A percentile compares a stretch with the other conserved stretches of the same genome.
phyloP scores from a whole-genome alignment of 1,284 basidiomycete genomes.

The Thecaphora thlaspeos region DNA sequence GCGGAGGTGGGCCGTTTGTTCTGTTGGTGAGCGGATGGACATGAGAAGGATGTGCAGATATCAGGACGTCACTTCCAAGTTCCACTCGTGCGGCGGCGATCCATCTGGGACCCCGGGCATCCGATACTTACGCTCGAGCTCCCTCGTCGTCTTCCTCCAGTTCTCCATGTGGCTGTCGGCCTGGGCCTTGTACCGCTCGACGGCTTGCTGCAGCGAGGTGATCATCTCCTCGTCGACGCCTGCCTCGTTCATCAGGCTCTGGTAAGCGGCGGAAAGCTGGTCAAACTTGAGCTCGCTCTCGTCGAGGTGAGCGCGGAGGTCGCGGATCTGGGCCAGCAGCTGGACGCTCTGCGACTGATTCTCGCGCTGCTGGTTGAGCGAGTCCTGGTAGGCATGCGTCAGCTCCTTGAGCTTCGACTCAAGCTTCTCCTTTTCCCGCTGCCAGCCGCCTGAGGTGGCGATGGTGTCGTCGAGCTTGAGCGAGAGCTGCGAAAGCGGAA shows the following conservation, averaged over 20 bases:
- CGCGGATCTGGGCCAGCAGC: conserved; percentile 78
- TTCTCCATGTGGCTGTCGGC: conserved; percentile 41
- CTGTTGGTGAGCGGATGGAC: too few relatives aligned
- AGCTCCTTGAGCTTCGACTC: conserved; percentile 66
- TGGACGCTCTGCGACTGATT: conserved; percentile 79
- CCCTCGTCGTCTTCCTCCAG: conserved; percentile 30
- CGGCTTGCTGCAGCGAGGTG: conserved; percentile 18
- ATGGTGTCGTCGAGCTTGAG: conserved; percentile 73
- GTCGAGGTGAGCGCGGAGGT: conserved; percentile 74
- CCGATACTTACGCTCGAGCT: conserved; percentile 15
- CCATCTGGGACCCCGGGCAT: too few relatives aligned
- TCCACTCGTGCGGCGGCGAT: too few relatives aligned
- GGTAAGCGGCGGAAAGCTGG: conserved; percentile 34
- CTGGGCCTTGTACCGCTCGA: conserved; percentile 41
- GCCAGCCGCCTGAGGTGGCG: conserved; percentile 75
- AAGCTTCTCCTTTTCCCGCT: conserved; percentile 78
- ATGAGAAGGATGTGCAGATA: too few relatives aligned
- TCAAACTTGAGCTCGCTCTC: conserved; percentile 67
- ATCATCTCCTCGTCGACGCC: conserved; percentile 40
- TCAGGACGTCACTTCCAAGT: too few relatives aligned
- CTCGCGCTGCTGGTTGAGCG: conserved; percentile 70
- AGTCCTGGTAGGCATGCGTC: conserved; percentile 74
- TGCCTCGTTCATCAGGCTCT: conserved; percentile 26
- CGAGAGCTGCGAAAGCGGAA: conserved; percentile 61
- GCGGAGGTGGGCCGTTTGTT: conserved; percentile 14